Evolutionary conservation across 768 basidiomycete genomes (phyloP), one percentile per base, ranked within the genome.

Genomic region (Crassisporium funariophilum): DNA sequence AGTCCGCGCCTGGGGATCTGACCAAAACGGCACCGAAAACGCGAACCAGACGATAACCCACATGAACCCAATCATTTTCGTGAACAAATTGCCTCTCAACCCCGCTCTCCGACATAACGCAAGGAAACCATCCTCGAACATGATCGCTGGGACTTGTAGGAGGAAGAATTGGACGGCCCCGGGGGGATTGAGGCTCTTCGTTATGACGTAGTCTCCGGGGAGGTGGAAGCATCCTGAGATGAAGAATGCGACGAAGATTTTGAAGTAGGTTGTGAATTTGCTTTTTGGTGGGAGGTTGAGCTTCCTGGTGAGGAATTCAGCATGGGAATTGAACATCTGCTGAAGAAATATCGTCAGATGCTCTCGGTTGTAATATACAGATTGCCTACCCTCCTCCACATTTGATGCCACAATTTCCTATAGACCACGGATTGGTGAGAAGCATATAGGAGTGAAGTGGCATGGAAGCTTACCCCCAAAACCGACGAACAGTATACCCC

Each of bases 401-500:
- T 46, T 43, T 74, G 72, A 47, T 75, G 73, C 71, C 72, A 74
- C 67, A 21, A 37, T 36, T 12, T 37, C 10, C 2, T 6, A 39
- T 23, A 5, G 41, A 46, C 36, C 44, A 41, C 19, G 5, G 24
- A 25, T 34, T 21, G 7, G 33, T 35, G n/a, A 21, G 10, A 29
- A 17, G 34, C 10, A 42, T 15, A 10, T 35, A 47, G 25, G 25
- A 35, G 34, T 23, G 10, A 11, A 38, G 19, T 5, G 11, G 12
- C 13, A 1, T 21, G 7, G 35, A 25, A 16, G 59, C 70, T 52
- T 49, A 73, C 71, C 73, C 66, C 75, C 74, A 76, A 20, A 70
- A 62, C 5, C 61, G 60, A 13, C 69, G 65, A 11, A 76, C 43
- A 2, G 70, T 70, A 49, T 68, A 73, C 5, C 67, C 68, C 19